phyloP scores from a whole-genome alignment of 2,329 filamentous ascomycete genomes.

The Colletotrichum sp. region DNA sequence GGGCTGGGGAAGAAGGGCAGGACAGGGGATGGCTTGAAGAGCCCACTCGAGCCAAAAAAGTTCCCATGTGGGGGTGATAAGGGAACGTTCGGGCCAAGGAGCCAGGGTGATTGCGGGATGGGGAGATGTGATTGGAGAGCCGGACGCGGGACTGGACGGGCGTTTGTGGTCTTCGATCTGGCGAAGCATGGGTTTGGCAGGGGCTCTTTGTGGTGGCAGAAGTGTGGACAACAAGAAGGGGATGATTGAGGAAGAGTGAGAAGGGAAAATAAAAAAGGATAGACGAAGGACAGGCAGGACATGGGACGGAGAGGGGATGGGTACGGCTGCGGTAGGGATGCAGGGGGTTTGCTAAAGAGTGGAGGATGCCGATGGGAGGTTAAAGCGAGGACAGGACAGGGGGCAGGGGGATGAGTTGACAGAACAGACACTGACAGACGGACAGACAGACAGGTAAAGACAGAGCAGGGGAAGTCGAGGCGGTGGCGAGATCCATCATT shows the following conservation, averaged over 20 bases:
- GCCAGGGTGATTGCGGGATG: background rate
- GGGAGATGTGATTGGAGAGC: background rate
- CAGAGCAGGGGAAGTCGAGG: background rate
- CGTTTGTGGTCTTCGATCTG: conserved; percentile 20
- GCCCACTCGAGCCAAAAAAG: conserved; percentile 17
- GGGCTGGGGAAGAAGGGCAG: conserved; percentile 9
- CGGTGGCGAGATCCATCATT: conserved; percentile 4
- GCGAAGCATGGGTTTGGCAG: background rate
- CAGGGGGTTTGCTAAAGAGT: background rate
- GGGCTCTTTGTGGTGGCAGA: background rate
- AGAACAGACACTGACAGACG: background rate
- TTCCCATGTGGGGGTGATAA: conserved; percentile 21
- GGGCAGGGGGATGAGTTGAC: background rate
- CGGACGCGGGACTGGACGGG: conserved; percentile 8
- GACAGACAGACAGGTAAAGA: background rate
- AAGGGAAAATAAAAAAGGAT: background rate
- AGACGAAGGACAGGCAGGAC: background rate
- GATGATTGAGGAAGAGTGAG: background rate
- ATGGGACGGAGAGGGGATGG: background rate
- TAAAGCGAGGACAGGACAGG: background rate
- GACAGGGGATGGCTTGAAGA: background rate
- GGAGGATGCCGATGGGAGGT: background rate
- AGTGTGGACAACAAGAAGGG: background rate
- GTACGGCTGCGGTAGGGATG: background rate
- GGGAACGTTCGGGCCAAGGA: background rate